Percentiles rank a stretch among this genome's conserved stretches.
phyloP scores from a whole-genome alignment of 1,284 basidiomycete genomes.

The Cryptococcus hybrid region DNA sequence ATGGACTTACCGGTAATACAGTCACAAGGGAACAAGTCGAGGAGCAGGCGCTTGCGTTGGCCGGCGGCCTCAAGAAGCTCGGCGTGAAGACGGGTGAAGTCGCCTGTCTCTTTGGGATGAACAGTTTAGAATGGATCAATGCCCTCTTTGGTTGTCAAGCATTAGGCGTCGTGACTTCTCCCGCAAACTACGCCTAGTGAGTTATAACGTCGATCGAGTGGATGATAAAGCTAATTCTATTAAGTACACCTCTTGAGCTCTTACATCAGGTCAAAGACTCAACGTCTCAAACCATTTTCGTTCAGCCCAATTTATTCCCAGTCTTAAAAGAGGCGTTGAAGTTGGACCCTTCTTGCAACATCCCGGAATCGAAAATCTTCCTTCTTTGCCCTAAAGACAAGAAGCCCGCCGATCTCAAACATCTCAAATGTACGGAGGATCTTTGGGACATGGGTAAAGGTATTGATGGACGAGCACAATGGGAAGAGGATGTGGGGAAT shows the following conservation, averaged over 20 bases:
- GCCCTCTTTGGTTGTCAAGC: slow-evolving; percentile 58
- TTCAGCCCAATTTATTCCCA: slow-evolving; percentile 56
- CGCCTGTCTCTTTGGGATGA: slow-evolving; percentile 50
- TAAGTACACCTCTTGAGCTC: slow-evolving; percentile 43
- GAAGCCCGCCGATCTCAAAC: slow-evolving; percentile 13
- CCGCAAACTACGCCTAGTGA: slow-evolving; percentile 45
- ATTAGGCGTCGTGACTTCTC: slow-evolving; percentile 33
- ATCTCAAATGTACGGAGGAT: slow-evolving; percentile 19
- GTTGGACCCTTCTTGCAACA: slow-evolving; percentile 9
- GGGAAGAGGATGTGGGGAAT: slow-evolving; percentile 16
- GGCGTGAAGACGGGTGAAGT: slow-evolving; percentile 38
- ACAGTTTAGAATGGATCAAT: slow-evolving; percentile 64
- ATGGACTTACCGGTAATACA: slow-evolving; percentile 60
- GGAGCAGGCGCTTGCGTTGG: slow-evolving; percentile 59
- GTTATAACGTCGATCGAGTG: slow-evolving; percentile 51
- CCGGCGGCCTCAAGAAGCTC: slow-evolving; percentile 53
- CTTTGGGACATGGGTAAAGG: slow-evolving; percentile 17
- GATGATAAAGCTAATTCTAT: not conserved
- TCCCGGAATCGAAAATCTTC: slow-evolving; percentile 24
- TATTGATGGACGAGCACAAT: slow-evolving; percentile 9
- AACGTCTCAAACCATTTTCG: slow-evolving; percentile 57
- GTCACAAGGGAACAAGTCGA: slow-evolving; percentile 61
- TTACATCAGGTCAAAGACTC: slow-evolving; percentile 55
- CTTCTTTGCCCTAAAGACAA: slow-evolving; percentile 25
- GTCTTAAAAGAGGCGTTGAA: slow-evolving; percentile 26